Evolutionary conservation across 768 basidiomycete genomes (phyloP).

Genomic region (Daedaleopsis nitida): DNA sequence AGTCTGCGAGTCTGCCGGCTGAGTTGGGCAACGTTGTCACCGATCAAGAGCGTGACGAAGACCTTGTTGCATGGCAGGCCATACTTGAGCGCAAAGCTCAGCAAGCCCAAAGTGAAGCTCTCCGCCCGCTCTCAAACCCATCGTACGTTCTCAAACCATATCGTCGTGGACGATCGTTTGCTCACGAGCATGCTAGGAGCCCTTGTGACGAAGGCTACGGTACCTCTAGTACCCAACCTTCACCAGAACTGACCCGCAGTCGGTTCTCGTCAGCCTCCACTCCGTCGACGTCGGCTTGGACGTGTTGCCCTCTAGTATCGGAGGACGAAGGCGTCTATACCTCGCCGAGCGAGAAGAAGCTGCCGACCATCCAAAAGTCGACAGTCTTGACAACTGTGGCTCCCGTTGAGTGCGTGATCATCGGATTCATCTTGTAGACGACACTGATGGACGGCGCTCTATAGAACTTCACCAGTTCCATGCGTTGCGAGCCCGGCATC

Average conservation of each 20-base stretch:
- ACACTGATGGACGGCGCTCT: neutral
- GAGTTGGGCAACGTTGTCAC: no score
- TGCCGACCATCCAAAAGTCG: neutral
- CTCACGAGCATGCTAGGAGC: neutral
- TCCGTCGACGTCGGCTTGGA: neutral
- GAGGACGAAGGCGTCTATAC: neutral
- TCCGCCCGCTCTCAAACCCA: neutral
- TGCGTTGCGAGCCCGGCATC: no score
- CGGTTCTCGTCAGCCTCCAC: neutral
- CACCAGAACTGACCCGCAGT: neutral
- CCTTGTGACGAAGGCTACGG: neutral
- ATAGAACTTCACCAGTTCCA: no score
- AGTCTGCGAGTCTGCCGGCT: no score
- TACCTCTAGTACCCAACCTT: neutral
- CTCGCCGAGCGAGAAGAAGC: neutral
- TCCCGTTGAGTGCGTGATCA: neutral
- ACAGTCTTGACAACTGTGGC: neutral
- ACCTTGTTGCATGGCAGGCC: no score
- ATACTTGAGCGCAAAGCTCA: no score
- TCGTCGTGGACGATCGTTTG: neutral
- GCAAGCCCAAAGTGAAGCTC: neutral
- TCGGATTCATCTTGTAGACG: neutral
- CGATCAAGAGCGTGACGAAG: no score
- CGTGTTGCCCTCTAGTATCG: neutral
- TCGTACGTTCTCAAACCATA: neutral